These are phyloP conservation scores for Phialemoniopsis sp. DNA, from an alignment of 2,329 filamentous ascomycete genomes.

Conservation along the genomic window DNA sequence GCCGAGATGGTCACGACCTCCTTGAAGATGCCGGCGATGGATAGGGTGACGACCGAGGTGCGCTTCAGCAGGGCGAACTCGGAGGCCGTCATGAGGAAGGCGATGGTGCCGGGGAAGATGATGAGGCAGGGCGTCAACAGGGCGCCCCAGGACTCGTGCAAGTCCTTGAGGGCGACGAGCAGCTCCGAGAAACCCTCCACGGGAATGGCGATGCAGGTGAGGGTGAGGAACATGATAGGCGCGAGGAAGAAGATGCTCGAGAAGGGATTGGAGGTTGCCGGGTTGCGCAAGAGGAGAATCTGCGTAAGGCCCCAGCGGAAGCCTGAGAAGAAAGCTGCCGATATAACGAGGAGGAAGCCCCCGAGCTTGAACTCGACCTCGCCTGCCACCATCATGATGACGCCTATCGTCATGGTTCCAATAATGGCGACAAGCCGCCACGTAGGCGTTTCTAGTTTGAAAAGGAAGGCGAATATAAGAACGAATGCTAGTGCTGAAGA, in stretches of 20 bases:
- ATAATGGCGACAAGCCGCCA: conserved; percentile 85
- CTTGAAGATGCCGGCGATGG: conserved; percentile 97
- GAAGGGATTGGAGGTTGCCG: conserved; percentile 93
- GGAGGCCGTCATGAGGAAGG: conserved; percentile 93
- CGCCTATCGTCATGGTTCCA: conserved; percentile 83
- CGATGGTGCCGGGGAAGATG: conserved; percentile 84
- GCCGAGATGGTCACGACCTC: conserved; percentile 94
- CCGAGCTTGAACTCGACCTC: conserved; percentile 84
- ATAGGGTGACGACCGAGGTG: conserved; percentile 91
- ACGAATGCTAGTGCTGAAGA: conserved; percentile 95
- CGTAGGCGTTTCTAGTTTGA: conserved; percentile 84
- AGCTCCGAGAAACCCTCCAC: conserved; percentile 77
- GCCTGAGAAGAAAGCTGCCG: conserved; percentile 89
- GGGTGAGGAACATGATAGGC: conserved; percentile 87
- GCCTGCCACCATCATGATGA: conserved; percentile 97
- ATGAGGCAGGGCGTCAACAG: conserved; percentile 67
- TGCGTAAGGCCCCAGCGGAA: conserved; percentile 99
- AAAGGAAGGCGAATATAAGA: conserved; percentile 89
- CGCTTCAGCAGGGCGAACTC: conserved; percentile 95
- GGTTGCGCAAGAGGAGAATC: conserved; percentile 88
- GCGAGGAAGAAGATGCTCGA: conserved; percentile 97
- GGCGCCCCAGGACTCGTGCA: conserved; percentile 65
- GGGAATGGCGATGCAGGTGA: conserved; percentile 76
- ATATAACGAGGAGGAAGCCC: conserved; percentile 90
- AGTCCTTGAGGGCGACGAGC: conserved; percentile 55